Conservation (phyloP, 768 basidiomycete genomes). For the Russula abietina region DNA sequence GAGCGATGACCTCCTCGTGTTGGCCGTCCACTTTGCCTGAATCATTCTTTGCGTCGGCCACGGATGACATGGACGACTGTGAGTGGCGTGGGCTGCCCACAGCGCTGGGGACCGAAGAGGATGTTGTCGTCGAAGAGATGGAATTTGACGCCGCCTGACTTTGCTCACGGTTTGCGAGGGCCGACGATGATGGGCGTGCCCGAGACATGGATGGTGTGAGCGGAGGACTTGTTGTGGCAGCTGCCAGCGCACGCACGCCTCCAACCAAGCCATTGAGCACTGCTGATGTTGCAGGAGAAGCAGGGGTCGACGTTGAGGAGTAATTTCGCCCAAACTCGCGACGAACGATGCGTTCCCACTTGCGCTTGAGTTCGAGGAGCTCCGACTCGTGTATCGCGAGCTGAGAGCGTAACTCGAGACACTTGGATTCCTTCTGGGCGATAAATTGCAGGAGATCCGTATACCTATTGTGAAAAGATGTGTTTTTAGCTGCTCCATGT, state of each 20-base stretch:
- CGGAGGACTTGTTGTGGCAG: slow-evolving; percentile 36
- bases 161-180: slow-evolving; percentile 16
- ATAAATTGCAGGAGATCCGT: slow-evolving; percentile 77
- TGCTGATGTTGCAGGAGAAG: slow-evolving; percentile 19
- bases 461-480: slow-evolving; percentile 43
- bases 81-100: slow-evolving; percentile 37
- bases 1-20: slow-evolving; percentile 34
- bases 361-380: slow-evolving; percentile 66
- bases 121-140: slow-evolving; percentile 25
- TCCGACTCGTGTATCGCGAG: slow-evolving; percentile 68
- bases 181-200: slow-evolving; percentile 15
- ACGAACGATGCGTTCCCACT: slow-evolving; percentile 77
- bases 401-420: slow-evolving; percentile 73
- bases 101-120: slow-evolving; percentile 28
- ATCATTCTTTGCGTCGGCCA: slow-evolving; percentile 28
- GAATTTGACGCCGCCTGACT: slow-evolving; percentile 18
- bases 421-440: slow-evolving; percentile 81
- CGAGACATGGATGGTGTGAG: slow-evolving; percentile 24
- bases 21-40: background rate
- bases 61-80: slow-evolving; percentile 43
- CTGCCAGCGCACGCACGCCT: slow-evolving; percentile 57
- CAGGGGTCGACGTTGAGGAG: slow-evolving; percentile 11
- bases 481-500: background rate
- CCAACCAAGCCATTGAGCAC: slow-evolving; percentile 59
- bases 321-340: slow-evolving; percentile 43